phyloP scores from a whole-genome alignment of 2,329 filamentous ascomycete species.

The Botrytis fragariae region DNA sequence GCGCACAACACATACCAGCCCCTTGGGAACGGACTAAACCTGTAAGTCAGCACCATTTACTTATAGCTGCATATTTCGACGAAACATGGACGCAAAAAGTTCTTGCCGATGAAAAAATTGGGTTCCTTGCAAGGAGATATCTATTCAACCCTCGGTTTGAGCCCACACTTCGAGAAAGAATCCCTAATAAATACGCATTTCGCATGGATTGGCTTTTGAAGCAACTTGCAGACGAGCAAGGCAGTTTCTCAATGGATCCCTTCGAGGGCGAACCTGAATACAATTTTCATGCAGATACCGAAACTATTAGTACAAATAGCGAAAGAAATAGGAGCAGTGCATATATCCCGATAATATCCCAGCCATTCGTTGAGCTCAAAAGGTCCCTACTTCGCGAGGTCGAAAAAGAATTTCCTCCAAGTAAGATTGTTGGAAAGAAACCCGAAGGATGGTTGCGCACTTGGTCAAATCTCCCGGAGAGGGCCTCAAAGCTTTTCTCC shows the following conservation, averaged over 20 bases:
- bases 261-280: not conserved
- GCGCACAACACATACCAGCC: not conserved
- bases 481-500: conserved; percentile 1
- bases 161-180: conserved; percentile 1
- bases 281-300: not conserved
- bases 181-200: conserved; percentile 2
- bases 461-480: not conserved
- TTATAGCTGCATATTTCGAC: conserved; percentile 14
- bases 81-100: conserved; percentile 10
- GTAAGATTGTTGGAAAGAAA: conserved; percentile 1
- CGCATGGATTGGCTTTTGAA: conserved; percentile 5
- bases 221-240: not conserved
- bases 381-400: conserved; percentile 1
- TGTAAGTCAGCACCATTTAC: not conserved
- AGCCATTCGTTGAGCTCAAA: conserved; percentile 5
- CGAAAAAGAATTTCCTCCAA: not conserved
- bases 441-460: not conserved
- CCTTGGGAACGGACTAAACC: not conserved
- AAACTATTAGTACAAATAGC: too few species aligned
- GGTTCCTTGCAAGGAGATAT: not conserved
- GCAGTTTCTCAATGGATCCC: not conserved
- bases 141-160: conserved; percentile 9
- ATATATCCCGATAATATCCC: conserved; percentile 13
- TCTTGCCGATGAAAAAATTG: not conserved
- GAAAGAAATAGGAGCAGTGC: not conserved